These are phyloP conservation scores for Alternaria ethzedia DNA, from an alignment of 2,329 filamentous ascomycete genomes.

Conservation along the genomic window DNA sequence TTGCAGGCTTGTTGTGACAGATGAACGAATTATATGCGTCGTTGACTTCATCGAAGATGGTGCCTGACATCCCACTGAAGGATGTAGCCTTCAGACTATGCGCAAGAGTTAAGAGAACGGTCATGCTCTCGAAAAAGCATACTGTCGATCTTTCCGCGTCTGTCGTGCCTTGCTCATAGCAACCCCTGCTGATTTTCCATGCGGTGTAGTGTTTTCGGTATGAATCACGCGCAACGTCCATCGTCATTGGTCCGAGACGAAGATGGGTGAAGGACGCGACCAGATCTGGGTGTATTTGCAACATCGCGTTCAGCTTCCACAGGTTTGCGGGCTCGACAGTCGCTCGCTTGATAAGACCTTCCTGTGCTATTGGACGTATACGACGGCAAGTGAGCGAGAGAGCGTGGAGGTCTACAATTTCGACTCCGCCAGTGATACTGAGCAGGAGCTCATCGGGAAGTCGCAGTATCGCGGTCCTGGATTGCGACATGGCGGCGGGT, in stretches of 20 bases:
- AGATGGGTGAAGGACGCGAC: neutral
- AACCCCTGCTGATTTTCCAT: neutral
- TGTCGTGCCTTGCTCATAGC: neutral
- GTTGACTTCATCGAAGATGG: neutral
- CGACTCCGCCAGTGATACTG: neutral
- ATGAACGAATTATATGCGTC: neutral
- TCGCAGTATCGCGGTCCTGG: neutral
- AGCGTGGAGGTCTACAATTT: neutral
- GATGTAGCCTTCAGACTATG: neutral
- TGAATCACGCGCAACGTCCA: neutral
- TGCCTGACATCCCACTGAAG: neutral
- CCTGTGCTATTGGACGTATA: neutral
- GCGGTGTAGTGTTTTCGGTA: neutral
- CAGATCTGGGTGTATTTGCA: neutral
- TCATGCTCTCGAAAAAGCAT: neutral
- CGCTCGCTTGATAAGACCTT: neutral
- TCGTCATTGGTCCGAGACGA: neutral
- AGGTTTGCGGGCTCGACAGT: neutral
- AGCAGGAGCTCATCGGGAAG: neutral
- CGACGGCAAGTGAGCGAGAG: neutral
- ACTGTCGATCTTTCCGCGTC: neutral
- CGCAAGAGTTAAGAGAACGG: neutral
- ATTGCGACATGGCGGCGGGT: neutral
- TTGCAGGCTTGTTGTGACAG: neutral
- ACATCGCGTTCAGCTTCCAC: neutral